These are phyloP conservation scores for Agaricus blazei DNA, from an alignment of 768 basidiomycete genomes.

Conservation along the genomic window DNA sequence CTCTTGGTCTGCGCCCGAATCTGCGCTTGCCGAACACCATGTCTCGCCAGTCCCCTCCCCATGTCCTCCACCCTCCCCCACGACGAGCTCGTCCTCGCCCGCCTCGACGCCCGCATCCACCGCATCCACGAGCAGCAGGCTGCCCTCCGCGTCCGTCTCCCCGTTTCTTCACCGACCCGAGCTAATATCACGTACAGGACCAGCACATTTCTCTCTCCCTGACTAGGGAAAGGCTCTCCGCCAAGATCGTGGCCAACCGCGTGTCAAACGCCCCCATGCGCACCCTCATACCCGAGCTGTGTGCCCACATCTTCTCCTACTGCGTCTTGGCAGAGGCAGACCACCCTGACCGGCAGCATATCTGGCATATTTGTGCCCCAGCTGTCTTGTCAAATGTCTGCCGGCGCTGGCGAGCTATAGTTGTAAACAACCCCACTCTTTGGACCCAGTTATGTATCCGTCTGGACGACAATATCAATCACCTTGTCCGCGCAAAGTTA, in stretches of 20 bases:
- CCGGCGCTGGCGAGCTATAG: slow-evolving; percentile 16
- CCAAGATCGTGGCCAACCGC: slow-evolving; percentile 15
- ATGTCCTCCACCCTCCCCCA: slow-evolving; percentile 1
- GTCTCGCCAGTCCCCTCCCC: neutral
- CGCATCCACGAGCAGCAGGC: neutral
- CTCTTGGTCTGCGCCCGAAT: neutral
- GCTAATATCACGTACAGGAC: neutral
- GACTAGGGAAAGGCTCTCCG: slow-evolving; percentile 7
- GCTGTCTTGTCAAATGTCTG: slow-evolving; percentile 16
- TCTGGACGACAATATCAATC: slow-evolving; percentile 1
- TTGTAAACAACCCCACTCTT: slow-evolving; percentile 14
- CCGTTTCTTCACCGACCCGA: neutral
- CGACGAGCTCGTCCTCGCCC: neutral
- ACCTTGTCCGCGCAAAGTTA: slow-evolving; percentile 9
- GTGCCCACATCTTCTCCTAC: slow-evolving; percentile 16
- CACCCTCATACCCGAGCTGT: slow-evolving; percentile 16
- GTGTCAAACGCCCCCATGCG: slow-evolving; percentile 14
- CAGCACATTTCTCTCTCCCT: neutral
- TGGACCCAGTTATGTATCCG: slow-evolving; percentile 17
- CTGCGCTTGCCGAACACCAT: neutral
- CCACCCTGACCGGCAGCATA: neutral
- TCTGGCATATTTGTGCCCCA: slow-evolving; percentile 7
- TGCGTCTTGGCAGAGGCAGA: slow-evolving; percentile 5
- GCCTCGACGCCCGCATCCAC: neutral
- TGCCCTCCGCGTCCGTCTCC: slow-evolving; percentile 2